phyloP scores from a whole-genome alignment of 1,139 yeast genomes.

The Sporopachydermia cereana region DNA sequence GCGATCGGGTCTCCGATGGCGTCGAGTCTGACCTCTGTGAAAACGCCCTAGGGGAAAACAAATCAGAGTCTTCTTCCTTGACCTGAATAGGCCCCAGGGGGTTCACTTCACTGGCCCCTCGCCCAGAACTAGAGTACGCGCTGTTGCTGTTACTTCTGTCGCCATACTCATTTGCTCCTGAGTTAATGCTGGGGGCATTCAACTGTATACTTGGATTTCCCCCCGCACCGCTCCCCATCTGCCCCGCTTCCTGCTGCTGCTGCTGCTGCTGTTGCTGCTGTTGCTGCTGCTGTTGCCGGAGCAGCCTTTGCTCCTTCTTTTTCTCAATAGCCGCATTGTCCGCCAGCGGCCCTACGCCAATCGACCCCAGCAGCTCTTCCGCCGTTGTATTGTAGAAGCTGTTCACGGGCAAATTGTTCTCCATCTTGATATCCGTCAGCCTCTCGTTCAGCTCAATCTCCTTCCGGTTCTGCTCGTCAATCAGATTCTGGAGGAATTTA shows the following conservation, averaged over 20 bases:
- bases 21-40: slow-evolving; percentile 2
- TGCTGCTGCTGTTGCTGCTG: slow-evolving; percentile 5
- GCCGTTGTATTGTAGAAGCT: slow-evolving; percentile 67
- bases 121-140: background rate
- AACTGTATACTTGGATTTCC: background rate
- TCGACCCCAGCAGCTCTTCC: slow-evolving; percentile 60
- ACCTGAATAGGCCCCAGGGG: background rate
- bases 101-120: background rate
- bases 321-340: slow-evolving; percentile 18
- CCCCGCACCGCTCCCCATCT: background rate
- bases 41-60: background rate
- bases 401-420: slow-evolving; percentile 30
- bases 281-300: slow-evolving; percentile 6
- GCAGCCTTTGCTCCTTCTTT: slow-evolving; percentile 8
- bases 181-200: background rate
- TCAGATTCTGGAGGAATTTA: slow-evolving; percentile 56
- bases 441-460: slow-evolving; percentile 65
- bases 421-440: slow-evolving; percentile 41
- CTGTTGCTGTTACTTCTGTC: background rate
- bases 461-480: slow-evolving; percentile 60
- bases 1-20: background rate
- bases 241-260: background rate
- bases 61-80: slow-evolving; percentile 3
- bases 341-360: slow-evolving; percentile 73
- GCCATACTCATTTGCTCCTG: background rate